Conservation (phyloP, 352 stramenopile species). For the Phytophthora fragariae region DNA sequence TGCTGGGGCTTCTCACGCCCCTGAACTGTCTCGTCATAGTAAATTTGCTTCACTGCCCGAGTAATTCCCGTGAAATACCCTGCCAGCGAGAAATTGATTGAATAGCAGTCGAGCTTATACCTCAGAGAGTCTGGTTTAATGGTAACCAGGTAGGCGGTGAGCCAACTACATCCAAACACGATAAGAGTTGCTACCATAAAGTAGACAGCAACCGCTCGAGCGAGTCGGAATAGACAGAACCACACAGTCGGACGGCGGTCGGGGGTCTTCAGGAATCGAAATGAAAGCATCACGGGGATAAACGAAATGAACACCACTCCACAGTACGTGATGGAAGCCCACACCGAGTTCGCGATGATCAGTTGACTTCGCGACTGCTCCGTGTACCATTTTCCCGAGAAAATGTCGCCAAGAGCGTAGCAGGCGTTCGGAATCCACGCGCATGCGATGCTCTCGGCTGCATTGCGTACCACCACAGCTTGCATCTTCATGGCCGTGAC, state of each 20-base stretch:
- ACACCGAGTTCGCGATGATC: constrained; percentile 25
- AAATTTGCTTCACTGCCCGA: constrained; percentile 5
- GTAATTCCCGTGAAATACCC: constrained; percentile 25
- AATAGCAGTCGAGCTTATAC: constrained; percentile 39
- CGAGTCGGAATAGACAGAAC: constrained; percentile 15
- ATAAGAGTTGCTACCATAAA: constrained; percentile 4
- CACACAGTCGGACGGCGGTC: neutral
- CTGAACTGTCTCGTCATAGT: constrained; percentile 1
- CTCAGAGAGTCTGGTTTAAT: neutral
- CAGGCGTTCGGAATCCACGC: constrained; percentile 20
- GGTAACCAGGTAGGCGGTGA: constrained; percentile 9
- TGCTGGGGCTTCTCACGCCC: neutral
- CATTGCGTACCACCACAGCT: constrained; percentile 29
- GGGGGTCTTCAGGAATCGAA: constrained; percentile 14
- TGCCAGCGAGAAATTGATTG: constrained; percentile 10
- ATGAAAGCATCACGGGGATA: constrained; percentile 10
- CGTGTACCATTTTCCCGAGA: constrained; percentile 14
- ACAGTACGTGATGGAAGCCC: constrained; percentile 18
- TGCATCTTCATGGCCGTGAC: neutral
- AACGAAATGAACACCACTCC: constrained; percentile 4
- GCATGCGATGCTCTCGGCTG: constrained; percentile 20
- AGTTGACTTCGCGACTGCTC: constrained; percentile 17
- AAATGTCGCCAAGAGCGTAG: constrained; percentile 23
- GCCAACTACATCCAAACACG: constrained; percentile 3
- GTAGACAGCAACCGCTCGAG: constrained; percentile 9